These are phyloP conservation scores for Flaveria robusta DNA, from an alignment of 129 eudicot species.

Conservation along the genomic window DNA sequence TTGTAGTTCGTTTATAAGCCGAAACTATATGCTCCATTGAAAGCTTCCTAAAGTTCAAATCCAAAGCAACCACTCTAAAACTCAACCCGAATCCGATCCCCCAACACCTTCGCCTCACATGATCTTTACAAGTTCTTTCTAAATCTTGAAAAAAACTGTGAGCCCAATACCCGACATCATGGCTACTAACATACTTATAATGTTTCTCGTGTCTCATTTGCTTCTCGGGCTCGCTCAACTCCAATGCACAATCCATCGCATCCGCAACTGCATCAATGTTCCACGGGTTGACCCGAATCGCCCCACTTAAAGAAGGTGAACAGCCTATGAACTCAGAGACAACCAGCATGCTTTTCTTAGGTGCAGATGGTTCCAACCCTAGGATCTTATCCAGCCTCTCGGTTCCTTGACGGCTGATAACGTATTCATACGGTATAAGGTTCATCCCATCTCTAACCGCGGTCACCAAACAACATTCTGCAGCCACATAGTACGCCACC, in stretches of 20 bases:
- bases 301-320: slow-evolving; percentile 90
- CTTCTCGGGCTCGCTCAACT: slow-evolving; percentile 70
- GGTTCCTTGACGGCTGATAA: slow-evolving; percentile 74
- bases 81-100: slow-evolving; percentile 88
- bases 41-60: slow-evolving; percentile 67
- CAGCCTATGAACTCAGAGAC: slow-evolving; percentile 93
- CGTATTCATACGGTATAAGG: slow-evolving; percentile 80
- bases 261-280: slow-evolving; percentile 79
- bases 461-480: slow-evolving; percentile 82
- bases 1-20: slow-evolving; percentile 66
- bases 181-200: slow-evolving; percentile 78
- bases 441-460: slow-evolving; percentile 92
- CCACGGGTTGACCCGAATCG: slow-evolving; percentile 89
- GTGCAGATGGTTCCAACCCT: slow-evolving; percentile 44
- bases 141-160: slow-evolving; percentile 73
- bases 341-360: slow-evolving; percentile 74
- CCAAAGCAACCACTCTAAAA: slow-evolving; percentile 81
- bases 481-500: slow-evolving; percentile 71
- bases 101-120: slow-evolving; percentile 76
- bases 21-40: slow-evolving; percentile 86
- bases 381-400: slow-evolving; percentile 59
- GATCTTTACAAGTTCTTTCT: slow-evolving; percentile 81
- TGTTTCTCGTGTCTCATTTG: slow-evolving; percentile 83
- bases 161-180: slow-evolving; percentile 86
- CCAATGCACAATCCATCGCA: slow-evolving; percentile 78